phyloP scores from a whole-genome alignment of 495 filamentous ascomycete genomes.

The Penicillium subrubescens region DNA sequence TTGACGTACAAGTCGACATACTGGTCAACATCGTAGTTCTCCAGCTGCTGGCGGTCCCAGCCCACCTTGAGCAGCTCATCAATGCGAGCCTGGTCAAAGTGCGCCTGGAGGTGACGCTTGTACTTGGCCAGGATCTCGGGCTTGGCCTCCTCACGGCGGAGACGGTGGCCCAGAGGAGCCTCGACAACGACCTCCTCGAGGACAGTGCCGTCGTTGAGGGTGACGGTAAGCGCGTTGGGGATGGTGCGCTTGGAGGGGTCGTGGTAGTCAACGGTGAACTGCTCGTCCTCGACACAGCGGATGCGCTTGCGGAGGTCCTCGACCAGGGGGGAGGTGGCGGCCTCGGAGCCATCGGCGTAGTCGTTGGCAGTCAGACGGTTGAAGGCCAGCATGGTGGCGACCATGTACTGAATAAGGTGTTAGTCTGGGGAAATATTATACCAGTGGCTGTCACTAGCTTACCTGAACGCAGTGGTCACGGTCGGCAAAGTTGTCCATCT shows the following conservation, averaged over 20 bases:
- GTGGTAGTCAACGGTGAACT: constrained; percentile 94
- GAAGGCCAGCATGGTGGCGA: constrained; percentile 89
- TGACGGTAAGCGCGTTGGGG: constrained; percentile 91
- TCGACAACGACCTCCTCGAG: constrained; percentile 91
- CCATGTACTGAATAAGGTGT: constrained; percentile 72
- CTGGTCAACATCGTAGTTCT: constrained; percentile 81
- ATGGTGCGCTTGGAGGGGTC: constrained; percentile 90
- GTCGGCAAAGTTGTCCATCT: constrained; percentile 99
- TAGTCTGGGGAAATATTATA: neutral
- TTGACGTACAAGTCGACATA: constrained; percentile 95
- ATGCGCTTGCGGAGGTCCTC: constrained; percentile 90
- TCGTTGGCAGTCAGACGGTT: constrained; percentile 88
- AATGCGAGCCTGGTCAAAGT: constrained; percentile 74
- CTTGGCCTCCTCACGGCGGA: constrained; percentile 94
- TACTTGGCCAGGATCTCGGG: constrained; percentile 94
- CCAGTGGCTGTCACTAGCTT: constrained; percentile 5
- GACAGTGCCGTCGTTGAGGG: constrained; percentile 91
- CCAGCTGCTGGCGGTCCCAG: constrained; percentile 69
- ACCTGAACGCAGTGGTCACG: constrained; percentile 97
- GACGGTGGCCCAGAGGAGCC: constrained; percentile 89
- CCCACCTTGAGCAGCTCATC: constrained; percentile 77
- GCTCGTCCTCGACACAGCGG: constrained; percentile 90
- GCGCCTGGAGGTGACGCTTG: constrained; percentile 83
- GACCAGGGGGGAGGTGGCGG: constrained; percentile 84
- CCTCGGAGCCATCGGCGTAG: constrained; percentile 88